Conservation (phyloP, 345 rosid species). For the Schrenkiella parvula region DNA sequence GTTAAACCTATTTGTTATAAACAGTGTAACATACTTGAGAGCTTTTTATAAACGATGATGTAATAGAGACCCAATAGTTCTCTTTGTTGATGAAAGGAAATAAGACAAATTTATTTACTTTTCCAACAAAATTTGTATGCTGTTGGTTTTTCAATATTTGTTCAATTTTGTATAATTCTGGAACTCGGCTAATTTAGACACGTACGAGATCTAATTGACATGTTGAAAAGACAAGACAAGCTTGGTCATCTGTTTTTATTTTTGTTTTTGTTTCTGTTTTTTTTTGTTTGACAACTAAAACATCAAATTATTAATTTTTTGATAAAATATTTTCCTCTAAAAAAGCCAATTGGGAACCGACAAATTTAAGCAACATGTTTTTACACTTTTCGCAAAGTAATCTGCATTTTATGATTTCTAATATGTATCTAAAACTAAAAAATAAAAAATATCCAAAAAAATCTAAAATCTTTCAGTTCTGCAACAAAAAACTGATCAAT, state of each 20-base stretch:
- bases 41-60: not conserved
- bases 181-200: conserved; percentile 8
- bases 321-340: no score
- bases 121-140: not conserved
- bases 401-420: no score
- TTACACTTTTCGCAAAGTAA: no score
- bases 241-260: not conserved
- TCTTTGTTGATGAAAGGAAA: not conserved
- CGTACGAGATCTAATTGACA: not conserved
- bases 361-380: no score
- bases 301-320: no score
- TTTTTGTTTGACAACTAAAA: no score
- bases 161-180: not conserved
- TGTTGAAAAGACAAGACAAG: conserved; percentile 4
- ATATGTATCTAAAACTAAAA: no score
- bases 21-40: no score
- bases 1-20: not conserved
- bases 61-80: not conserved
- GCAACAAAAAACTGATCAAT: no score
- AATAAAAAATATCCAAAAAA: no score
- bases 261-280: not conserved
- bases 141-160: not conserved
- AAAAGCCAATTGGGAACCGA: no score
- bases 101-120: not conserved
- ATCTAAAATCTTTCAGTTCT: no score